phyloP scores from a whole-genome alignment of 2,329 filamentous ascomycete genomes.

The Fusarium metavorans region DNA sequence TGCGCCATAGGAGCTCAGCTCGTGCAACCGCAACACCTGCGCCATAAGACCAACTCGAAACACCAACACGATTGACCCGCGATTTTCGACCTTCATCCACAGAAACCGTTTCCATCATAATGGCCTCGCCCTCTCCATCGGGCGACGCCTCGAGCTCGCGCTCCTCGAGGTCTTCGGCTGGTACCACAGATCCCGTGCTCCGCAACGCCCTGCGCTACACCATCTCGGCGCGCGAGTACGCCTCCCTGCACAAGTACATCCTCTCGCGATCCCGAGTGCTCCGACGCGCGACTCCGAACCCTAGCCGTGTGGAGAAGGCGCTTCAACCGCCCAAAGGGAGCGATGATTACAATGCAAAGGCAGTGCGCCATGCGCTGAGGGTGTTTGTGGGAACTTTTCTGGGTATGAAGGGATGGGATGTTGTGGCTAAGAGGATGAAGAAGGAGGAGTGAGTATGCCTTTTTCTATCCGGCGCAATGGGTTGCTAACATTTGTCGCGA shows the following conservation, averaged over 20 bases:
- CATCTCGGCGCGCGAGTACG: constrained; percentile 87
- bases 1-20: constrained; percentile 44
- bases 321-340: constrained; percentile 51
- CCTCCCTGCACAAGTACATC: constrained; percentile 84
- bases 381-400: constrained; percentile 75
- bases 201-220: constrained; percentile 90
- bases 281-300: constrained; percentile 66
- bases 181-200: constrained; percentile 73
- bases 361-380: constrained; percentile 77
- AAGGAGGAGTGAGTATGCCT: constrained; percentile 57
- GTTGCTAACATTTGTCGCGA: constrained; percentile 9
- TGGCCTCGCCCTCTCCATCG: constrained; percentile 37
- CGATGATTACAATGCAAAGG: constrained; percentile 77
- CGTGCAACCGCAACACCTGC: constrained; percentile 35
- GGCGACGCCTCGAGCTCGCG: constrained; percentile 39
- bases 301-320: constrained; percentile 63
- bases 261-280: constrained; percentile 76
- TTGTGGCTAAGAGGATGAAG: constrained; percentile 62
- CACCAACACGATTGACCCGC: constrained; percentile 11
- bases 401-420: constrained; percentile 72
- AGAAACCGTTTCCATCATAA: constrained; percentile 18
- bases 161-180: constrained; percentile 32
- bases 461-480: neutral
- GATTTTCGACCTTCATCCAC: neutral
- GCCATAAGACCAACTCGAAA: constrained; percentile 16